Evolutionary conservation across 768 basidiomycete genomes (phyloP), one percentile per base, ranked within the genome.

Genomic region (Coprinopsis sp.): DNA sequence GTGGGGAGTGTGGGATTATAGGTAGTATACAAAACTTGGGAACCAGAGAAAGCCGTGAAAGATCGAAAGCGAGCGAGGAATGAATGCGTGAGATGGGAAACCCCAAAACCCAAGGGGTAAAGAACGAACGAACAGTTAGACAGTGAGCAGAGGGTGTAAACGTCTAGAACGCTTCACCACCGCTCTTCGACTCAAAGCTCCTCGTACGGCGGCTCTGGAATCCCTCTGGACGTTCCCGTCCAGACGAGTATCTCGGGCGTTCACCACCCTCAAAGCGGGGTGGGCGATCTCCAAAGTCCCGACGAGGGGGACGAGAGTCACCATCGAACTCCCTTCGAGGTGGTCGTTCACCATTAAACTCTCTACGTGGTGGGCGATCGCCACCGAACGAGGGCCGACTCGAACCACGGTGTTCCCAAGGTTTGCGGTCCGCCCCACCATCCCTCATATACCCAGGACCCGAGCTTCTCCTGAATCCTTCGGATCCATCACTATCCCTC

Each of bases 401-500:
- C 18, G 21, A 6, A 16, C 23, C 12, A 13, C 10, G 8, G 8
- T 28, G 27, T 19, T 25, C 19, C 34, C 18, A 28, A 25, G 25
- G 22, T 27, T 30, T 28, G 25, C 24, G 19, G 24, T 19, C 13
- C n/a, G 12, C 37, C 13, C 37, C 37, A 38, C 37, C 18, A 2
- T 19, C 12, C n/a, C 18, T 38, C 37, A 44, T 44, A 24, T 18
- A 31, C 18, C 29, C 42, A 13, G 16, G 40, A n/a, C 38, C 51
- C 29, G 19, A 39, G n/a, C 25, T 28, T 40, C 40, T 46, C 22
- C 30, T 12, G 22, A 30, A 16, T 13, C 48, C 14, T 36, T 34
- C 3, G 14, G 18, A 6, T 18, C 47, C 44, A 11, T 39, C 23
- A 47, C 30, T 34, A 43, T 45, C 39, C 45, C 44, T 49, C 19